Evolutionary conservation across 1,284 basidiomycete genomes (phyloP).

Genomic region (Mycosarcoma maydis): DNA sequence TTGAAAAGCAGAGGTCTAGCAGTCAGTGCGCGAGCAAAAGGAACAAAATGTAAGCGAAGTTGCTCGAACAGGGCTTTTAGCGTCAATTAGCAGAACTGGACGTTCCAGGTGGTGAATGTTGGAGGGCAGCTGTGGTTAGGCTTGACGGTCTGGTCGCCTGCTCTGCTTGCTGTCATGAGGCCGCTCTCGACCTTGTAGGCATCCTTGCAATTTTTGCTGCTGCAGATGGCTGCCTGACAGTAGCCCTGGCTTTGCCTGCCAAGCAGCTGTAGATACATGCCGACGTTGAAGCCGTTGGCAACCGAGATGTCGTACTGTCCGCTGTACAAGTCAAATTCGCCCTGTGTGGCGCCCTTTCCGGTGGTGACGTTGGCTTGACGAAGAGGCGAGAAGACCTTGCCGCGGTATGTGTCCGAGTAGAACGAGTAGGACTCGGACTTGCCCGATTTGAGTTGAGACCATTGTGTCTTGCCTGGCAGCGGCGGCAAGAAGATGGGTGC

Average conservation of each 20-base stretch:
- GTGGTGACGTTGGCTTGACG: slow-evolving; percentile 23
- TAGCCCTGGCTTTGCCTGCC: slow-evolving; percentile 30
- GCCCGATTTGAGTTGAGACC: slow-evolving; percentile 26
- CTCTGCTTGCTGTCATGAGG: slow-evolving; percentile 19
- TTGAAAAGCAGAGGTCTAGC: too few relatives aligned
- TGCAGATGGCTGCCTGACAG: slow-evolving; percentile 35
- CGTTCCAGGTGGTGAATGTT: slow-evolving; percentile 30
- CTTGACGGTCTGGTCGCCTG: slow-evolving; percentile 18
- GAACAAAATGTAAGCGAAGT: too few relatives aligned
- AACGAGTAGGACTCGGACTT: slow-evolving; percentile 28
- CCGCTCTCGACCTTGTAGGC: slow-evolving; percentile 35
- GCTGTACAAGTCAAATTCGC: slow-evolving; percentile 26
- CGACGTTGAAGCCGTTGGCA: slow-evolving; percentile 42
- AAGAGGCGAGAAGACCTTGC: slow-evolving; percentile 45
- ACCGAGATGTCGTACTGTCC: slow-evolving; percentile 46
- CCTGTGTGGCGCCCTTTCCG: slow-evolving; percentile 36
- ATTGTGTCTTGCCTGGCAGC: slow-evolving; percentile 31
- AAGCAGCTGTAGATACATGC: slow-evolving; percentile 23
- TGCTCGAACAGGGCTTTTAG: background rate
- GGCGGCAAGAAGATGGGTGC: slow-evolving; percentile 41
- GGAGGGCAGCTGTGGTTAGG: slow-evolving; percentile 48
- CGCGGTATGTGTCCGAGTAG: slow-evolving; percentile 40
- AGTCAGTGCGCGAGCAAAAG: background rate
- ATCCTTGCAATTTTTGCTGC: slow-evolving; percentile 23
- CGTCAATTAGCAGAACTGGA: slow-evolving; percentile 39